phyloP scores from a whole-genome alignment of 2,329 filamentous ascomycete genomes.

The Fusarium fujikuroi region DNA sequence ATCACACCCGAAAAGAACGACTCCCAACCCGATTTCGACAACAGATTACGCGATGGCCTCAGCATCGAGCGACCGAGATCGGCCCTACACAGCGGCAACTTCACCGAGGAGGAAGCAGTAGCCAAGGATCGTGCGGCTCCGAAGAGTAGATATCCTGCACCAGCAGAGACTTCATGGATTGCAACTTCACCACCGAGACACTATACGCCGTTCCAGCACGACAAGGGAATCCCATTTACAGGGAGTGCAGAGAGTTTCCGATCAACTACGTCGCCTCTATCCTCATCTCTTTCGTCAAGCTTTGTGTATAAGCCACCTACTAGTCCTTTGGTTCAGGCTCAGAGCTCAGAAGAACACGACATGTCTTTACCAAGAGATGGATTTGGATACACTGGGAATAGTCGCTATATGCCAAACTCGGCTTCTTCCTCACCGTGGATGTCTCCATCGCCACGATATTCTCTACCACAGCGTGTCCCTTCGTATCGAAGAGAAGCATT shows the following conservation, averaged over 20 bases:
- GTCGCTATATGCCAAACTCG: conserved; percentile 79
- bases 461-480: conserved; percentile 38
- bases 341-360: conserved; percentile 80
- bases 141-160: conserved; percentile 29
- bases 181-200: conserved; percentile 67
- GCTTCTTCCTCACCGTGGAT: conserved; percentile 60
- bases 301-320: conserved; percentile 91
- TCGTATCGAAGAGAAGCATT: conserved; percentile 68
- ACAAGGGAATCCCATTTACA: conserved; percentile 47
- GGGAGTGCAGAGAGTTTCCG: conserved; percentile 52
- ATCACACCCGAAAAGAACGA: conserved; percentile 55
- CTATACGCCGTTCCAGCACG: conserved; percentile 59
- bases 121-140: conserved; percentile 19
- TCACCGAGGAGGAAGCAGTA: conserved; percentile 57
- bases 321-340: conserved; percentile 89
- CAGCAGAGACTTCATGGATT: conserved; percentile 56
- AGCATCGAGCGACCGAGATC: conserved; percentile 87
- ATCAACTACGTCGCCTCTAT: conserved; percentile 68
- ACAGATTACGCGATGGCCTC: conserved; percentile 63
- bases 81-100: conserved; percentile 74
- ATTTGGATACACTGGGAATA: conserved; percentile 60
- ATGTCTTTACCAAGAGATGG: conserved; percentile 64
- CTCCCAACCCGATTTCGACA: conserved; percentile 42
- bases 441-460: conserved; percentile 51
- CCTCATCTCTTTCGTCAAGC: conserved; percentile 78